A percentile compares a stretch with the other conserved stretches of the same genome.
Conservation (phyloP, 2,329 filamentous ascomycete species). For the Aspergillus sp. region DNA sequence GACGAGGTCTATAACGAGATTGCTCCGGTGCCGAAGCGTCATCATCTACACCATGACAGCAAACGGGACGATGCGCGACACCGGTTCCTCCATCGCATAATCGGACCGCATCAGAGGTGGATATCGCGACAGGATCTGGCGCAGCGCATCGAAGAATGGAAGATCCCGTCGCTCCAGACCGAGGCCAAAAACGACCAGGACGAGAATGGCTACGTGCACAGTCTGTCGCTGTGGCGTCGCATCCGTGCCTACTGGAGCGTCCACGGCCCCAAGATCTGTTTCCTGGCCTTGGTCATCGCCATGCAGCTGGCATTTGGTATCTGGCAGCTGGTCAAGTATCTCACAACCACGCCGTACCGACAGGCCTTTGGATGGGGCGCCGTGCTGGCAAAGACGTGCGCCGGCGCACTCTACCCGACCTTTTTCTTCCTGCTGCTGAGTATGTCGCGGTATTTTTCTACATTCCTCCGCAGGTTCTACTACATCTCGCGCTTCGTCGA, state of each 20-base stretch:
- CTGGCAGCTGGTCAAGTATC: slow-evolving; percentile 7
- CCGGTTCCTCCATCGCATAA: background rate
- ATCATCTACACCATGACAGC: slow-evolving; percentile 5
- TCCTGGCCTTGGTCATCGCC: background rate
- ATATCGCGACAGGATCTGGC: background rate
- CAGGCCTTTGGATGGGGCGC: slow-evolving; percentile 4
- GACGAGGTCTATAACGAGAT: slow-evolving; percentile 3
- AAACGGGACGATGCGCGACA: slow-evolving; percentile 1
- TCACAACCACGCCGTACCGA: slow-evolving; percentile 1
- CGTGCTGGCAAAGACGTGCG: background rate
- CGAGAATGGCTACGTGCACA: slow-evolving; percentile 2
- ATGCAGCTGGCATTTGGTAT: slow-evolving; percentile 5
- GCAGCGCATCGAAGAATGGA: background rate
- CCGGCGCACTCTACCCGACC: background rate
- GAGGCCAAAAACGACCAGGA: slow-evolving; percentile 1
- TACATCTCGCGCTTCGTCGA: slow-evolving; percentile 1
- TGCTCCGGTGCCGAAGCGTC: background rate
- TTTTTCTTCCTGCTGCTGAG: background rate
- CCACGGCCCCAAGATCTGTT: background rate
- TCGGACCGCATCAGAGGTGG: slow-evolving; percentile 1
- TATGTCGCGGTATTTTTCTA: slow-evolving; percentile 3
- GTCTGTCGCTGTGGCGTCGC: slow-evolving; percentile 1
- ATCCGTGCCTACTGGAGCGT: slow-evolving; percentile 4
- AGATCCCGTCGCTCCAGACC: slow-evolving; percentile 1
- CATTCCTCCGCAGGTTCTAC: background rate